Evolutionary conservation across 108 stramenopile species (phyloP), one percentile per base, ranked within the genome.

Genomic region (Asterionellopsis glacialis): DNA sequence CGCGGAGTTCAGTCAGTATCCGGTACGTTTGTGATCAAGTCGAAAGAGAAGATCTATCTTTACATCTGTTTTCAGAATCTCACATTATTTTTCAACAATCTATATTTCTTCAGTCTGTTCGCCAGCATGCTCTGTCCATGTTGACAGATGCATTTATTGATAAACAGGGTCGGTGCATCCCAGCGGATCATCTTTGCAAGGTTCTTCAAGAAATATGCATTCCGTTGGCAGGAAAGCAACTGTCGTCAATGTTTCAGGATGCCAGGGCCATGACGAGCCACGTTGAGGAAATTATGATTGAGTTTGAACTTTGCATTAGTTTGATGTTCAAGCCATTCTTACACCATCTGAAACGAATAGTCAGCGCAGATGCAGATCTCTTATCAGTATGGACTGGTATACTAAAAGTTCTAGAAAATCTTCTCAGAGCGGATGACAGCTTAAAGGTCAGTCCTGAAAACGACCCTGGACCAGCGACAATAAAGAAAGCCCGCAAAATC

Each of bases 271-370:
- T 68, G 12, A 19, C 63, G n/a, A 48, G 19, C 13, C 47, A 61
- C 25, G 44, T 63, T n/a, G 88, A 89, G 44, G 87, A 77, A 41
- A 67, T 75, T 11, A 67, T 85, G 76, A 79, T 78, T 43, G 91
- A 93, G 57, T 69, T 93, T 45, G 88, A 93, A 52, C 71, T 88
- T 9, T 89, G 87, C 57, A 79, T 89, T 12, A 67, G 85, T 53
- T 77, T 93, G 13, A 73, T 93, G 25, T 93, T 93, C 75, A 88
- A 92, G 63, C 91, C 91, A 11, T 71, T 93, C 40, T 70, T 87
- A 12, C 85, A 87, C 58, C 86, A 93, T 55, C 56, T 86, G 38
- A 80, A 84, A 56, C 61, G 52, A 23, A 67, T 84, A 14, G 25
- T 85, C 12, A 61, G 60, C n/a, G 62, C 64, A 18, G 77, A 65